Evolutionary conservation across 306 rosid genomes (phyloP), one percentile per base, ranked within the genome.

Genomic region (Trifolium fragiferum): DNA sequence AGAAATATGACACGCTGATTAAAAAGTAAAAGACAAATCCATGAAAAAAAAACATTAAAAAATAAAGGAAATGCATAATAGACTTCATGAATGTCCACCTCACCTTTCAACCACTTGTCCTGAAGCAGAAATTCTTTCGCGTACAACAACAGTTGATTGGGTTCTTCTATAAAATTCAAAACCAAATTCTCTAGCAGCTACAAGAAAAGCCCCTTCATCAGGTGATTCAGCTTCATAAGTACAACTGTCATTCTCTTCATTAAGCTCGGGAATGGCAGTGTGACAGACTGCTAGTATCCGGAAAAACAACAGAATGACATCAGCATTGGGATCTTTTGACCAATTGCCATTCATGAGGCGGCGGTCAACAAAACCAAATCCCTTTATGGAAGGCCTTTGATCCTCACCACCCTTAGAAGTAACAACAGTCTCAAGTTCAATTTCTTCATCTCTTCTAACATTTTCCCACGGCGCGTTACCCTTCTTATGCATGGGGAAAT

Each of bases 151-250:
- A 69, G 84, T 87, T 27, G 99, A 86, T 66, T 95, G 99, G 80
- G 91, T 95, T 77, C 99, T 83, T 83, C 75, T 92, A 70, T 75
- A 87, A 82, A 92, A 95, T 81, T 92, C 98, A 81, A 95, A 95
- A 77, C 98, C 99, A 80, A 95, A 95, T 77, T 95, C 99, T 75
- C 90, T 88, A 5, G 98, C 93, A 27, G 99, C 99, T 72, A 89
- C 90, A 75, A 95, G 95, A 85, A 95, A 95, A 80, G 99, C 96
- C 21, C 89, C 99, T 90, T 95, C 99, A 75, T 95, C 99, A 1
- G 99, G 99, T 81, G 99, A 95, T 82, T 95, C 99, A 4, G 97
- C 99, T 82, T 95, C 99, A 49, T 92, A 95, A 11, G 99, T 87
- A 74, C 69, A 83, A 62, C 6, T 72, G 69, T 87, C 92, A 60